A percentile compares a stretch with the other conserved stretches of the same genome.
Conservation (phyloP, 495 filamentous ascomycete genomes). For the Chaetomium cochliodes region DNA sequence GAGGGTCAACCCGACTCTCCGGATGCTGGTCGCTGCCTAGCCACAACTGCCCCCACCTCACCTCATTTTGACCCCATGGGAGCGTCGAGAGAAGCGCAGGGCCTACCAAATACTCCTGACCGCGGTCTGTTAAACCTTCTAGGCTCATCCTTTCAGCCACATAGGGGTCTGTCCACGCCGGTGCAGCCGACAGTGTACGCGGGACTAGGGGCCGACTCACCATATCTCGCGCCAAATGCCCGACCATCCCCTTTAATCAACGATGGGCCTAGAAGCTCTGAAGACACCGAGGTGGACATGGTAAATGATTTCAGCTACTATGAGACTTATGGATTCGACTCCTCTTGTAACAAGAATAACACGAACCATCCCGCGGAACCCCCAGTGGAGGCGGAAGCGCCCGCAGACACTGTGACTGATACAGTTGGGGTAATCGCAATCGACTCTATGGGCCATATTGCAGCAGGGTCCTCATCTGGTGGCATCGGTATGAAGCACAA, state of each 20-base stretch:
- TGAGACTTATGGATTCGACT: conserved; percentile 1
- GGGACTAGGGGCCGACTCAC: conserved; percentile 24
- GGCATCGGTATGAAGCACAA: conserved; percentile 97
- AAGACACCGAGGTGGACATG: conserved; percentile 15
- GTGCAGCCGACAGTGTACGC: conserved; percentile 23
- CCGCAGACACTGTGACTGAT: conserved; percentile 69
- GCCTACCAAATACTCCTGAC: conserved; percentile 8
- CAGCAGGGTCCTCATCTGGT: conserved; percentile 96
- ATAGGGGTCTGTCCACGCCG: conserved; percentile 8
- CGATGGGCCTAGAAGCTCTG: conserved; percentile 29
- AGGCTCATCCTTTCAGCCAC: conserved; percentile 25
- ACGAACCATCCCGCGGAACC: conserved; percentile 2
- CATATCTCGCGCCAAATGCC: not conserved
- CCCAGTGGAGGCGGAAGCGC: conserved; percentile 20
- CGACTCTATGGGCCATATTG: conserved; percentile 80
- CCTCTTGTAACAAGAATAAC: conserved; percentile 1
- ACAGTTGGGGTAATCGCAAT: conserved; percentile 95
- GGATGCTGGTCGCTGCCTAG: conserved; percentile 16
- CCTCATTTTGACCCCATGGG: conserved; percentile 10
- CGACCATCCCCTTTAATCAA: conserved; percentile 19
- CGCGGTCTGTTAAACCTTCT: conserved; percentile 20
- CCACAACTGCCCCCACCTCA: conserved; percentile 10
- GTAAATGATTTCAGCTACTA: conserved; percentile 11
- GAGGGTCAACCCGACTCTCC: conserved; percentile 59
- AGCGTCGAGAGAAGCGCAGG: not conserved